Percentiles rank a stretch among this genome's conserved stretches.
Conservation (phyloP, 257 asterid species). For the Osmanthus fragrans region DNA sequence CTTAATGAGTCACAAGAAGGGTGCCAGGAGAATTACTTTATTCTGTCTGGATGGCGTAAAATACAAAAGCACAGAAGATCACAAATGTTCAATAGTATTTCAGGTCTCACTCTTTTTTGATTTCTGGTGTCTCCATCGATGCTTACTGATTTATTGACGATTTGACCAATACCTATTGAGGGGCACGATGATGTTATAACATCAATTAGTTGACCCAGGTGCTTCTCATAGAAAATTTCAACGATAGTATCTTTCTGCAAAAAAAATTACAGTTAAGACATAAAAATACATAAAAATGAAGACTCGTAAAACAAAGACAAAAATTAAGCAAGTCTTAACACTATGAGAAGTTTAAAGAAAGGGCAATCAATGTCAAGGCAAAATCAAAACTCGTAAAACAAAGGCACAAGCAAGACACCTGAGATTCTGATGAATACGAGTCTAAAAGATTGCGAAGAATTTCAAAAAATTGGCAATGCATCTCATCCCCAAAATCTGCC, state of each 20-base stretch:
- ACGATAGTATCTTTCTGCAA: constrained; percentile 81
- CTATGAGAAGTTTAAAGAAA: constrained; percentile 10
- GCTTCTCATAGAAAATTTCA: constrained; percentile 90
- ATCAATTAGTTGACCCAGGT: constrained; percentile 77
- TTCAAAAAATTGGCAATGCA: constrained; percentile 98
- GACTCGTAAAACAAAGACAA: background rate
- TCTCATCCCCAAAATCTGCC: constrained; percentile 86
- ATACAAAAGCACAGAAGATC: constrained; percentile 95
- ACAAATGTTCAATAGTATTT: constrained; percentile 79
- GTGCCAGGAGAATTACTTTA: constrained; percentile 58
- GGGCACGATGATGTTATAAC: constrained; percentile 75
- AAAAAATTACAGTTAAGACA: constrained; percentile 21
- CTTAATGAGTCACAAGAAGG: constrained; percentile 11
- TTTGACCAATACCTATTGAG: constrained; percentile 35
- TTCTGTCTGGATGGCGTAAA: constrained; percentile 88
- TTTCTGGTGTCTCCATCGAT: constrained; percentile 45
- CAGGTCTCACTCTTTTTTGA: constrained; percentile 68
- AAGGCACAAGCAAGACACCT: constrained; percentile 43
- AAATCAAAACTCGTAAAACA: constrained; percentile 5
- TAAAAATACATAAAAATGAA: background rate
- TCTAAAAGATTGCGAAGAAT: constrained; percentile 94
- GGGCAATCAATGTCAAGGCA: constrained; percentile 10
- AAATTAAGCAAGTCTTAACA: background rate
- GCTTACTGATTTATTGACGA: constrained; percentile 40
- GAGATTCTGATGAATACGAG: constrained; percentile 69